Percentiles rank a stretch among this genome's conserved stretches.
phyloP scores from a whole-genome alignment of 768 basidiomycete species.

The Auriscalpium microsporum region DNA sequence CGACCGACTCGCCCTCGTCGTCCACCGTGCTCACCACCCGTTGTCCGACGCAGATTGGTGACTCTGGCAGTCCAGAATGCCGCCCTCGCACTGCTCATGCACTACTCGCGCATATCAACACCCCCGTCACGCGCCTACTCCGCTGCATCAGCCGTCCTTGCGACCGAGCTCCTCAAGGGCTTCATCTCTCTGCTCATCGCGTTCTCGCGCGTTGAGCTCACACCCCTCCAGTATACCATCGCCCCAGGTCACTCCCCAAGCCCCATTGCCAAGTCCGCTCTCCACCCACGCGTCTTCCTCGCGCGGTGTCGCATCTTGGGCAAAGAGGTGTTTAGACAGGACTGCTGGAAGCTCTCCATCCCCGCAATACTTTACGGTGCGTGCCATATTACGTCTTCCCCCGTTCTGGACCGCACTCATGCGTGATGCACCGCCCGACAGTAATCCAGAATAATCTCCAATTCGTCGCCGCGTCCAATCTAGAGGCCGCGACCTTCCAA shows the following conservation, averaged over 20 bases:
- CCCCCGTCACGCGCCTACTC: slow-evolving; percentile 75
- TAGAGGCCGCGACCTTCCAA: slow-evolving; percentile 94
- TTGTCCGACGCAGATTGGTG: slow-evolving; percentile 43
- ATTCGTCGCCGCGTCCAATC: slow-evolving; percentile 88
- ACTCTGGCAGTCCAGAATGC: slow-evolving; percentile 93
- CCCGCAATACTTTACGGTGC: slow-evolving; percentile 88
- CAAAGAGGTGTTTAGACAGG: slow-evolving; percentile 72
- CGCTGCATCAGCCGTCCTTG: slow-evolving; percentile 87
- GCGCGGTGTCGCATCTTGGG: slow-evolving; percentile 48
- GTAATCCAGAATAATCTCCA: slow-evolving; percentile 95
- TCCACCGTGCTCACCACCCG: slow-evolving; percentile 1
- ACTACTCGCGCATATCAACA: slow-evolving; percentile 84
- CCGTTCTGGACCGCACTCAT: not conserved
- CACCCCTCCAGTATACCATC: slow-evolving; percentile 23
- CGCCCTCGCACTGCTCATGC: slow-evolving; percentile 86
- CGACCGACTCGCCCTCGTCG: not conserved
- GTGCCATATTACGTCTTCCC: slow-evolving; percentile 8
- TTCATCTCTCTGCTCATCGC: slow-evolving; percentile 82
- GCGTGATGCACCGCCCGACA: slow-evolving; percentile 18
- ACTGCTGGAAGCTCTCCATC: slow-evolving; percentile 97
- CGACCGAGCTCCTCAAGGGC: slow-evolving; percentile 92
- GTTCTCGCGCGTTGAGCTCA: slow-evolving; percentile 48
- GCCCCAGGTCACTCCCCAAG: slow-evolving; percentile 13
- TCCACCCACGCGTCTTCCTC: slow-evolving; percentile 26
- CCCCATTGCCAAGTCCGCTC: slow-evolving; percentile 25